Conservation (phyloP, 2,329 filamentous ascomycete species). For the Cercospora canescens region DNA sequence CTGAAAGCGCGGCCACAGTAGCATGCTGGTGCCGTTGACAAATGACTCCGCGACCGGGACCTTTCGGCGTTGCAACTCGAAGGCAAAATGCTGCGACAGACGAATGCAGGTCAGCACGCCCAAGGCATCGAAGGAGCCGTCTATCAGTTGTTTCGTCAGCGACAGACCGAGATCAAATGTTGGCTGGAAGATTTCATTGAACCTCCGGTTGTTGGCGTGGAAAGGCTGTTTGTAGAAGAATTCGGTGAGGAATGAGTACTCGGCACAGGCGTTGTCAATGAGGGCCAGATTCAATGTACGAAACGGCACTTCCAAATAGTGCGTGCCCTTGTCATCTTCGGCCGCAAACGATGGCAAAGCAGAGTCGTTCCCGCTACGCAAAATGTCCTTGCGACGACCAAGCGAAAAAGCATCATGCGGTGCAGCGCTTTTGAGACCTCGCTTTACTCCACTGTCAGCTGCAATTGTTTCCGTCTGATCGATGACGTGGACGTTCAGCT, state of each 20-base stretch:
- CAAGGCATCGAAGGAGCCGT: slow-evolving; percentile 77
- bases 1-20: slow-evolving; percentile 94
- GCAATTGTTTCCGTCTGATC: slow-evolving; percentile 78
- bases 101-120: slow-evolving; percentile 89
- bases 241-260: slow-evolving; percentile 88
- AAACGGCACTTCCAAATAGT: slow-evolving; percentile 89
- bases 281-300: slow-evolving; percentile 93
- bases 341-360: slow-evolving; percentile 86
- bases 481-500: slow-evolving; percentile 77
- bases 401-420: slow-evolving; percentile 83
- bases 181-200: slow-evolving; percentile 84
- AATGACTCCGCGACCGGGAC: slow-evolving; percentile 87
- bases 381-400: slow-evolving; percentile 78
- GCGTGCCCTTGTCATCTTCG: slow-evolving; percentile 81
- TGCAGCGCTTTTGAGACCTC: slow-evolving; percentile 25
- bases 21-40: slow-evolving; percentile 92
- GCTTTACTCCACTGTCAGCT: slow-evolving; percentile 60
- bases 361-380: slow-evolving; percentile 70
- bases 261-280: slow-evolving; percentile 88
- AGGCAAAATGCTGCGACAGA: slow-evolving; percentile 90
- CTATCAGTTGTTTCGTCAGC: slow-evolving; percentile 73
- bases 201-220: slow-evolving; percentile 76
- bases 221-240: slow-evolving; percentile 84
- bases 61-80: slow-evolving; percentile 88
- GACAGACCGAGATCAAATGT: slow-evolving; percentile 80